phyloP scores from a whole-genome alignment of 352 stramenopile species.

The Halophytophthora batemanensis region DNA sequence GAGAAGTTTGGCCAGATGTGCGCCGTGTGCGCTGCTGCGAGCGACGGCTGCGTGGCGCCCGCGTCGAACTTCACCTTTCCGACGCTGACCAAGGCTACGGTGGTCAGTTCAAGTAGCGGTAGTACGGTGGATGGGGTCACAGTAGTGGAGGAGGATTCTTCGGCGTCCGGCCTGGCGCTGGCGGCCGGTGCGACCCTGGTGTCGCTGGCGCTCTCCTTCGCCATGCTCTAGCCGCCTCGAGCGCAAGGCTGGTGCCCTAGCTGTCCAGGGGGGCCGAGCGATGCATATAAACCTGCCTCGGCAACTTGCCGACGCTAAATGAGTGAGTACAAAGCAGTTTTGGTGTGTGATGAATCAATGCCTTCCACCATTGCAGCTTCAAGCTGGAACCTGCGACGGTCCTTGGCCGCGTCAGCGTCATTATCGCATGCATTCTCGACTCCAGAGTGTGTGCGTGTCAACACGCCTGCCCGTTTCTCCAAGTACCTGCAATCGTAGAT shows the following conservation, averaged over 20 bases:
- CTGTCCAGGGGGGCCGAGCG: no score
- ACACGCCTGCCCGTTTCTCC: background rate
- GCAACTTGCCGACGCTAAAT: no score
- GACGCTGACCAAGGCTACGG: conserved; percentile 24
- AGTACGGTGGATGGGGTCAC: conserved; percentile 6
- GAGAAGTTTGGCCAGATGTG: conserved; percentile 58
- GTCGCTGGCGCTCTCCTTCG: conserved; percentile 15
- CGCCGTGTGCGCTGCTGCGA: conserved; percentile 32
- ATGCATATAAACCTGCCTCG: no score
- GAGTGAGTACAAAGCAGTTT: no score
- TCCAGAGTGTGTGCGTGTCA: background rate
- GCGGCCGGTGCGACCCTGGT: conserved; percentile 3
- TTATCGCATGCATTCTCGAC: background rate
- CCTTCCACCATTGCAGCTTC: no score
- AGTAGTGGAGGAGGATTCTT: conserved; percentile 3
- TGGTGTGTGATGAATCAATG: no score
- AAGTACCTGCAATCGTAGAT: no score
- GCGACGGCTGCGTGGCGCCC: conserved; percentile 22
- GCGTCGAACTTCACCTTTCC: conserved; percentile 37
- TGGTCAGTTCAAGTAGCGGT: no score
- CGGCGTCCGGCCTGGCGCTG: conserved; percentile 5
- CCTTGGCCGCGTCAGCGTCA: background rate
- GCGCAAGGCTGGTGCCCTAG: no score
- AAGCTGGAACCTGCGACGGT: no score
- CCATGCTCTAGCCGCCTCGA: conserved; percentile 17